Percentiles rank a stretch among this genome's conserved stretches.
These are phyloP conservation scores for Fusarium torreyae DNA, from an alignment of 2,329 filamentous ascomycete genomes.

Conservation along the genomic window DNA sequence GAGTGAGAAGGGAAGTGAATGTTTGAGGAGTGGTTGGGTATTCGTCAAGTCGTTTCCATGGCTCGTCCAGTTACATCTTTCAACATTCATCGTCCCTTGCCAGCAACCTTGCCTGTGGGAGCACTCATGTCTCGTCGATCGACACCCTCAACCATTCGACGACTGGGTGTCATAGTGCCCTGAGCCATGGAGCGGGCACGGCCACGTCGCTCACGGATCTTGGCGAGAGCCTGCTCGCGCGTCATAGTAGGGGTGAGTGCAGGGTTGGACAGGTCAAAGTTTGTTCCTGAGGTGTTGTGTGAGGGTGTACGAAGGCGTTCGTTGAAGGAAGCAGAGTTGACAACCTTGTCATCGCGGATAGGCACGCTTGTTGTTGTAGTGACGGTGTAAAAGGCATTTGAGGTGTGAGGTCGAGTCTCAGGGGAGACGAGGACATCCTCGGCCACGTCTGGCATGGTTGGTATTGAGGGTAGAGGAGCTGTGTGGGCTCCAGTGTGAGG, in stretches of 20 bases:
- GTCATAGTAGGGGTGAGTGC: conserved; percentile 77
- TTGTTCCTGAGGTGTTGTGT: conserved; percentile 53
- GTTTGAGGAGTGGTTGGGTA: conserved; percentile 26
- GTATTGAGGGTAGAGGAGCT: conserved; percentile 57
- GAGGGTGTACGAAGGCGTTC: conserved; percentile 64
- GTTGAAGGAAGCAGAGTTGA: conserved; percentile 59
- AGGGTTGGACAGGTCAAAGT: conserved; percentile 70
- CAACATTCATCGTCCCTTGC: conserved; percentile 38
- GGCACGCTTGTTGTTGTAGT: conserved; percentile 69
- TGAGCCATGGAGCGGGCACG: conserved; percentile 78
- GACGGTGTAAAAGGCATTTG: conserved; percentile 63
- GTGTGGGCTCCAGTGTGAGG: conserved; percentile 59
- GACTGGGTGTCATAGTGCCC: conserved; percentile 70
- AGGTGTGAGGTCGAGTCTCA: conserved; percentile 61
- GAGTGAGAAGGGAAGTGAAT: conserved; percentile 7
- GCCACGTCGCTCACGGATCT: conserved; percentile 80
- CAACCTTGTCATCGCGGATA: conserved; percentile 61
- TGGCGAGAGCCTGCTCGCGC: conserved; percentile 81
- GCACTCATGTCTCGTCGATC: conserved; percentile 66
- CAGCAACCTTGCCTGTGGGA: conserved; percentile 55
- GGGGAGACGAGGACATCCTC: conserved; percentile 40
- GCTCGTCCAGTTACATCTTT: conserved; percentile 20
- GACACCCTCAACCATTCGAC: conserved; percentile 68
- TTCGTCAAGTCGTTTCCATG: conserved; percentile 46
- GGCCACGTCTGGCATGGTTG: conserved; percentile 52